Evolutionary conservation across 345 rosid species (phyloP), one percentile per base, ranked within the genome.

Genomic region (Acer saccharum): DNA sequence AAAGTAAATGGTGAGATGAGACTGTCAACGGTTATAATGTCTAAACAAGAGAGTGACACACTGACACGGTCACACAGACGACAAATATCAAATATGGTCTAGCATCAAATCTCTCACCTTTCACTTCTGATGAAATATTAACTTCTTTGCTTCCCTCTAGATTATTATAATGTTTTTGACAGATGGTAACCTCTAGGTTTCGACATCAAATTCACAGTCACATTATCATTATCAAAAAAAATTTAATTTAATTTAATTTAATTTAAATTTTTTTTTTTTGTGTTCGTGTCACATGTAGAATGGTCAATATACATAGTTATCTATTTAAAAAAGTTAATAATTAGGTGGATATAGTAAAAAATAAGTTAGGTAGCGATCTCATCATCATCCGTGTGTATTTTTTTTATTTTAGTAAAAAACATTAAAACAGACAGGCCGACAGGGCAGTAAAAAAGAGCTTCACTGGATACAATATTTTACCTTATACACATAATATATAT

Each of bases 21-120:
- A 73, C 46, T 83, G 43, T 86, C 89, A 79, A 73, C 29, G 79
- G 83, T 79, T 81, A 8, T 65, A 48, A 81, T 65, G 85, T 79
- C 88, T 71, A 52, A 64, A 16, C 66, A 25, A 27, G 86, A 84
- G 7, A 44, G 54, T 13, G 86, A 79, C 66, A 61, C 14, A 23
- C 46, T 13, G 86, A 79, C 66, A 61, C 14, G 20, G 25, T 23
- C 25, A 79, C 69, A 61, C 14, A 23, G 12, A n/a, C 21, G 3
- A 10, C 17, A 4, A 68, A 63, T 20, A 63, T 78, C 17, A 4
- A 68, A 63, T 20, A 63, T 78, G 87, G 80, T 80, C 32, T 18
- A 14, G 23, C 69, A 81, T 87, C 83, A 71, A 87, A 74, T 81
- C 81, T 78, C 64, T 77, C 25, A 69, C 76, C 78, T 82, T 82